A percentile compares a stretch with the other conserved stretches of the same genome.
Evolutionary conservation across 106 monocot genomes (phyloP).

Genomic region (Dendrobium officinale): DNA sequence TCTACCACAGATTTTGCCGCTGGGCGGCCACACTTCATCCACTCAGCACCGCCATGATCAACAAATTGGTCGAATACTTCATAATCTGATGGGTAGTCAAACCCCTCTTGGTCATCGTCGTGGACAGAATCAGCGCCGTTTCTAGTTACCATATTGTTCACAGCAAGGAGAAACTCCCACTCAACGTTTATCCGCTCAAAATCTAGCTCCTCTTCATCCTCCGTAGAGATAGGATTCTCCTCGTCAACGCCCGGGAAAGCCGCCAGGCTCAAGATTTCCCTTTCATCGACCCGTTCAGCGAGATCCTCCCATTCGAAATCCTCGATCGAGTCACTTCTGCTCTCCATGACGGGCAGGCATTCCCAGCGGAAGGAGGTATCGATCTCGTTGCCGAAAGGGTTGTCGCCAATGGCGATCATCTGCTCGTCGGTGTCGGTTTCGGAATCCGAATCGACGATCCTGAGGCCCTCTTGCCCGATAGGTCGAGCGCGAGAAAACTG

Average conservation of each 20-base stretch:
- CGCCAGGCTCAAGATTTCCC: slow-evolving; percentile 11
- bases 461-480: slow-evolving; percentile 13
- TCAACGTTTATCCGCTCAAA: slow-evolving; percentile 21
- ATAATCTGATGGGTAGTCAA: slow-evolving; percentile 47
- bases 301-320: slow-evolving; percentile 91
- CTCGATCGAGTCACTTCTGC: slow-evolving; percentile 18
- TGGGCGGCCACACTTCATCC: slow-evolving; percentile 47
- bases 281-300: slow-evolving; percentile 22
- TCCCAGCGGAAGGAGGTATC: slow-evolving; percentile 40
- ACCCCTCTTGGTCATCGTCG: slow-evolving; percentile 54
- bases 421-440: slow-evolving; percentile 41
- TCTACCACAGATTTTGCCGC: slow-evolving; percentile 58
- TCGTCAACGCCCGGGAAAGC: background rate
- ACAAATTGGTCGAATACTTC: slow-evolving; percentile 57
- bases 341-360: slow-evolving; percentile 48
- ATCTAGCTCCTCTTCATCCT: slow-evolving; percentile 5
- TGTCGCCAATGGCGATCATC: slow-evolving; percentile 17
- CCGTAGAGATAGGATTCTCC: background rate
- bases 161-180: slow-evolving; percentile 17
- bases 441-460: slow-evolving; percentile 24
- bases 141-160: no score
- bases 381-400: background rate
- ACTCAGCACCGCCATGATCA: slow-evolving; percentile 29
- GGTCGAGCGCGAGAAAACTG: slow-evolving; percentile 16
- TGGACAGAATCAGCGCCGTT: slow-evolving; percentile 20